Base-by-base conservation (phyloP, 2,329 filamentous ascomycete species). In the Epichloe amarillans region DNA sequence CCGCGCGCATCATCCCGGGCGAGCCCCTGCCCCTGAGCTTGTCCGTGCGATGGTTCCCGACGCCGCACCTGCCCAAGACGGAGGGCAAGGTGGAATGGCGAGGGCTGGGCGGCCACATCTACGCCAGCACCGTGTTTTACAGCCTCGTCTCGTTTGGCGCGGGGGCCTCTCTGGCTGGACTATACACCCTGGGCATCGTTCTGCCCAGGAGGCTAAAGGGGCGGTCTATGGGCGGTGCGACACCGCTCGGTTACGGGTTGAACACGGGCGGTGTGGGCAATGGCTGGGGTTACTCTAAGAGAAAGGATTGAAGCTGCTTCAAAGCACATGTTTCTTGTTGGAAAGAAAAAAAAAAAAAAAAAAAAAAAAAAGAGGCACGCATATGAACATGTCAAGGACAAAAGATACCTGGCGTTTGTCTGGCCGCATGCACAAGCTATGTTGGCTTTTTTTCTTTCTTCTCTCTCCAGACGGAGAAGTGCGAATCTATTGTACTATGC, bases 11-110 rank as follows among this genome's bases (percentile, higher is more conserved):
- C 46, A 80, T 96, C 35, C 95, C 96, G 56, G 90, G 91, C 12
- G 90, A 97, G 66, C 79, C 85, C 5, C 66, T 97, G 52, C 84
- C 86, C 0, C 72, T 97, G 58, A 76, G 74, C 43, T 86, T 97
- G 61, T 85, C 81, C 40, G 83, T 97, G 14, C 74, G 88, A 43
- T 97, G 93, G 93, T 93, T 91, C 65, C 84, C 85, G 1, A 85
- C 79, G 23, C 83, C 86, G 0, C 72, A 75, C 38, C 71, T 91
- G 56, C 86, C 86, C 55, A 77, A 76, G 64, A 79, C 74, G n/a
- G 80, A 82, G 64, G 80, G 80, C 11, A 72, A 70, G 54, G 77
- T 83, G 5, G 78, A 82, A 65, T 83, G 80, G 80, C 72, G 76
- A 53, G 80, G 80, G 3, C 74, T 83, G 66, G 79, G 80, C 15